Evolutionary conservation across 2,329 filamentous ascomycete species (phyloP).

Genomic region (Fusarium sarcochroum): DNA sequence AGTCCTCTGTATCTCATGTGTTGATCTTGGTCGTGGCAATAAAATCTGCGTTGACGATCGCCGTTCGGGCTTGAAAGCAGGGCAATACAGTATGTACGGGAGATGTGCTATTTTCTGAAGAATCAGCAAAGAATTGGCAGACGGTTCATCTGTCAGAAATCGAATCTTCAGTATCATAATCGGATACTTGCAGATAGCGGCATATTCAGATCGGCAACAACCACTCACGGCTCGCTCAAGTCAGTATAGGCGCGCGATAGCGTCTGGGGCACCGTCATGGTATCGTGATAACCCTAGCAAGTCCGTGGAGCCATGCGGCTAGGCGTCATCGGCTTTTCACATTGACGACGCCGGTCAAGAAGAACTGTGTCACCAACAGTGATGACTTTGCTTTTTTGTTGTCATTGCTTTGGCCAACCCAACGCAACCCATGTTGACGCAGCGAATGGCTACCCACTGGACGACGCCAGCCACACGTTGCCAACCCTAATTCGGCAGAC

Average conservation of each 20-base stretch:
- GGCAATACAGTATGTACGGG: neutral
- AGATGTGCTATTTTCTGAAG: slow-evolving; percentile 11
- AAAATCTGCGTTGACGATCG: slow-evolving; percentile 8
- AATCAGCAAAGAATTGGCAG: slow-evolving; percentile 6
- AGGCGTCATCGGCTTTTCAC: slow-evolving; percentile 35
- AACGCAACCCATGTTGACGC: neutral
- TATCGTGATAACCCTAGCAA: slow-evolving; percentile 18
- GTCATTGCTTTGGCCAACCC: slow-evolving; percentile 15
- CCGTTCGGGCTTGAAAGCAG: slow-evolving; percentile 14
- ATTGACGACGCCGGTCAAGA: slow-evolving; percentile 11
- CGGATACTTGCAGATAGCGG: slow-evolving; percentile 27
- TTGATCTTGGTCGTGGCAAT: slow-evolving; percentile 31
- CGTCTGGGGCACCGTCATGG: slow-evolving; percentile 18
- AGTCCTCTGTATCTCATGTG: slow-evolving; percentile 5
- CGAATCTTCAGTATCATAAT: slow-evolving; percentile 36
- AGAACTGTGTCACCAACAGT: slow-evolving; percentile 31
- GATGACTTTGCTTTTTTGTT: slow-evolving; percentile 42
- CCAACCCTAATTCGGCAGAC: slow-evolving; percentile 36
- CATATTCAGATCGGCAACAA: slow-evolving; percentile 21
- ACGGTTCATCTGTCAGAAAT: slow-evolving; percentile 13
- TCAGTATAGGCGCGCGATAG: slow-evolving; percentile 28
- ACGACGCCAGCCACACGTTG: slow-evolving; percentile 34
- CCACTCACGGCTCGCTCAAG: slow-evolving; percentile 18
- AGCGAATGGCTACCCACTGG: slow-evolving; percentile 26
- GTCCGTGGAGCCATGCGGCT: slow-evolving; percentile 23